Conservation (phyloP, 2,329 filamentous ascomycete species). For the Fusarium nanum region DNA sequence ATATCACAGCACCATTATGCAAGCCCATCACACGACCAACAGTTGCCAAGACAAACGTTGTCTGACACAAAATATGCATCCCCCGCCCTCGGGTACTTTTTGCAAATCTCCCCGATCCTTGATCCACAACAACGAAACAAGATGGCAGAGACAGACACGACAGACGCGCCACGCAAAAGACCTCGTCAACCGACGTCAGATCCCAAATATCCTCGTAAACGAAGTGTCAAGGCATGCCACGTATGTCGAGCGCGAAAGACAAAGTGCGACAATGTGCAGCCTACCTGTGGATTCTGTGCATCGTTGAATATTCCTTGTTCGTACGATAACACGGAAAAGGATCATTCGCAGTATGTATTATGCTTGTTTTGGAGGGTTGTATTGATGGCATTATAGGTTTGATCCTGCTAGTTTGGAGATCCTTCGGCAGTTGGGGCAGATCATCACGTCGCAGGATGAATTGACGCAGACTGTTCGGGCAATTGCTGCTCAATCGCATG, state of each 20-base stretch:
- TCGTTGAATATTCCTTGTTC: conserved; percentile 50
- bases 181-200: conserved; percentile 33
- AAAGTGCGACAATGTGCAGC: conserved; percentile 54
- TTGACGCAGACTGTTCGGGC: conserved; percentile 31
- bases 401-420: conserved; percentile 53
- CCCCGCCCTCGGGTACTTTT: conserved; percentile 20
- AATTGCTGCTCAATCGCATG: conserved; percentile 7
- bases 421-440: conserved; percentile 42
- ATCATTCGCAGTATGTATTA: conserved; percentile 44
- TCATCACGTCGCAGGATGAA: conserved; percentile 39
- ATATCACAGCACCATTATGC: conserved; percentile 1
- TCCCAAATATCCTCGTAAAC: conserved; percentile 46
- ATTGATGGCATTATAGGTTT: conserved; percentile 41
- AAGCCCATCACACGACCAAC: conserved; percentile 3
- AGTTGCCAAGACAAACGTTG: conserved; percentile 4
- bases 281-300: conserved; percentile 52
- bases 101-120: conserved; percentile 33
- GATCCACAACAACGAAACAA: neutral
- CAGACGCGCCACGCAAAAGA: conserved; percentile 23
- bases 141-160: neutral
- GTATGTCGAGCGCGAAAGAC: conserved; percentile 53
- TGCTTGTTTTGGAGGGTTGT: rapidly evolving
- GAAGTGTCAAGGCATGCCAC: conserved; percentile 52
- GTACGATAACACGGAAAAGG: conserved; percentile 46
- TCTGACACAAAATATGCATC: neutral